Evolutionary conservation across 371 early-diverging fungal species (phyloP).

Genomic region (Apophysomyces elegans): DNA sequence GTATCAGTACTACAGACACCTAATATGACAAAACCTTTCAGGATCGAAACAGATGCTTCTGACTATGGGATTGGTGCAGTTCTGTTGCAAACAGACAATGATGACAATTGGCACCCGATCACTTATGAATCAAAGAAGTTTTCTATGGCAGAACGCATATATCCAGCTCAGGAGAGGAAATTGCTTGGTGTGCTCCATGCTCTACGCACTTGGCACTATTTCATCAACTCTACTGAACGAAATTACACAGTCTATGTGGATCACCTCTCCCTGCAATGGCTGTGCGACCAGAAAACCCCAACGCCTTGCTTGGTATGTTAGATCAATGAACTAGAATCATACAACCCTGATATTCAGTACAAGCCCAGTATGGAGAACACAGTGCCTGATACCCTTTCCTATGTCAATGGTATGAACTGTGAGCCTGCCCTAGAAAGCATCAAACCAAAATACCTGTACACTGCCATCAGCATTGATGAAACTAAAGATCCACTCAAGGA

Average conservation of each 20-base stretch:
- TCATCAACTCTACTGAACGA: background rate
- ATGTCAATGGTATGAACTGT: conserved; percentile 6
- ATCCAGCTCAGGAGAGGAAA: too few relatives aligned
- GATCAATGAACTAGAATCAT: conserved; percentile 21
- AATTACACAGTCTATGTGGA: conserved; percentile 45
- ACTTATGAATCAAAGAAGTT: conserved; percentile 42
- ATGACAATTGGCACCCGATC: conserved; percentile 27
- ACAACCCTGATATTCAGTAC: conserved; percentile 16
- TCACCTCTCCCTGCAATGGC: conserved; percentile 39
- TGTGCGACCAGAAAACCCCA: conserved; percentile 19
- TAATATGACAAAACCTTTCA: conserved; percentile 26
- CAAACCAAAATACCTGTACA: conserved; percentile 17
- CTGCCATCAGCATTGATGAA: background rate
- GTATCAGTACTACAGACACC: too few relatives aligned
- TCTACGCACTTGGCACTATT: conserved; percentile 21
- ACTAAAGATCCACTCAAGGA: background rate
- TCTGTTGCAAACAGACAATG: conserved; percentile 29
- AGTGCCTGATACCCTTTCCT: conserved; percentile 31
- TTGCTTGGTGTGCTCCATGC: conserved; percentile 26
- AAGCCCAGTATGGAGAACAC: conserved; percentile 19
- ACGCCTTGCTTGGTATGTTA: conserved; percentile 18
- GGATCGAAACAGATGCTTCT: conserved; percentile 39
- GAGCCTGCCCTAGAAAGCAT: background rate
- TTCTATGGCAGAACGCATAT: too few relatives aligned
- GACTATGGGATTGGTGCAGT: conserved; percentile 35